Percentiles rank a stretch among this genome's conserved stretches.
Evolutionary conservation across 78 protist species (phyloP).

Genomic region (Dictyostelium intermedium): DNA sequence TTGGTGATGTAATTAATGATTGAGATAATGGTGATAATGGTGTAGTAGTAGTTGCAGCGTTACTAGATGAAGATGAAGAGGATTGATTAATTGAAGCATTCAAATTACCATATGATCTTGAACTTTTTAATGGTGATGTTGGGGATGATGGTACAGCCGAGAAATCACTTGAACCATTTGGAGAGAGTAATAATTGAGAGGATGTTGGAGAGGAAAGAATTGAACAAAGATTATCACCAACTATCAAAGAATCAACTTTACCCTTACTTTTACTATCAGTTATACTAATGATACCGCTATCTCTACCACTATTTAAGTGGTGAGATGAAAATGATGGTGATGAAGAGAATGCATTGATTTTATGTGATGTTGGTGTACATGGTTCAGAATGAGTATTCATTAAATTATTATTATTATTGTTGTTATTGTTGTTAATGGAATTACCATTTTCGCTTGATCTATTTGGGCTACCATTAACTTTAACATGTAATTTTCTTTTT

Average conservation of each 20-base stretch:
- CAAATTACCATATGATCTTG: not conserved
- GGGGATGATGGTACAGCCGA: not conserved
- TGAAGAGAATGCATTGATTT: not conserved
- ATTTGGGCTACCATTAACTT: not conserved
- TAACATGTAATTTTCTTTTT: conserved; percentile 27
- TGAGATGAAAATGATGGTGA: conserved; percentile 26
- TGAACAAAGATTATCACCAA: not conserved
- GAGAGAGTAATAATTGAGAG: not conserved
- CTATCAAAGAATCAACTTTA: conserved; percentile 5
- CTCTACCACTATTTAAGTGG: not conserved
- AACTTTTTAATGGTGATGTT: not conserved
- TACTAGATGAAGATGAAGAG: not conserved
- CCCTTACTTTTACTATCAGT: conserved; percentile 15
- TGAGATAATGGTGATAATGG: conserved; percentile 2
- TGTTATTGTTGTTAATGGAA: not conserved
- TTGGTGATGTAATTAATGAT: conserved; percentile 4
- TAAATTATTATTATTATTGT: not conserved
- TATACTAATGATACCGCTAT: not conserved
- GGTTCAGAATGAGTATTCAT: not conserved
- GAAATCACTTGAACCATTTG: not conserved
- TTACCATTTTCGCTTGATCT: not conserved
- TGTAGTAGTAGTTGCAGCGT: not conserved
- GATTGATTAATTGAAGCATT: not conserved
- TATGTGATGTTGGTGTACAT: conserved; percentile 34
- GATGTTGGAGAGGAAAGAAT: not conserved